Evolutionary conservation across 306 rosid species (phyloP).

Genomic region (Trifolium pratense): DNA sequence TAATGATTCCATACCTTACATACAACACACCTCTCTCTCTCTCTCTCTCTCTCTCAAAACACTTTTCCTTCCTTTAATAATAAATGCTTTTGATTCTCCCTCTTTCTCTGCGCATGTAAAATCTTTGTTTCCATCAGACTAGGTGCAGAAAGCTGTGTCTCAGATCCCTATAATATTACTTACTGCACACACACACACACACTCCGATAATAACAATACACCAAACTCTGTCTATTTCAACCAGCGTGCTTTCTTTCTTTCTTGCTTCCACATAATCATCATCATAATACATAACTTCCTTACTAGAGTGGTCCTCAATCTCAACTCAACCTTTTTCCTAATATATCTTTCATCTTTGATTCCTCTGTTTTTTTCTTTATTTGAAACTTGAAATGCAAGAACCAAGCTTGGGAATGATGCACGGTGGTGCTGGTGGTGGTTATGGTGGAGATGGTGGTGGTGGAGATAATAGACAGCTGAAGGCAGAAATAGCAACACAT

Average conservation of each 20-base stretch:
- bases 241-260: not conserved
- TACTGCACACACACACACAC: not conserved
- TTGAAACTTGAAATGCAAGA: too few relatives aligned
- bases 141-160: constrained; percentile 71
- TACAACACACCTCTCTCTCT: not conserved
- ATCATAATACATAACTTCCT: not conserved
- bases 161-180: constrained; percentile 72
- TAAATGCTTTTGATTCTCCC: constrained; percentile 39
- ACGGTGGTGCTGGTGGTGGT: constrained; percentile 40
- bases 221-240: not conserved
- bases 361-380: too few relatives aligned
- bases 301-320: constrained; percentile 55
- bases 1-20: constrained; percentile 55
- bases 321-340: too few relatives aligned
- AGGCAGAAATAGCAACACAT: constrained; percentile 89
- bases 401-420: constrained; percentile 75
- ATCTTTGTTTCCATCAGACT: constrained; percentile 65
- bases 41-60: too few relatives aligned
- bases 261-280: not conserved
- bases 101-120: constrained; percentile 59
- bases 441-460: constrained; percentile 42
- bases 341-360: too few relatives aligned
- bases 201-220: constrained; percentile 44
- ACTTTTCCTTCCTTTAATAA: not conserved
- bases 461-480: constrained; percentile 57